Conservation (phyloP, 352 stramenopile genomes). For the Phytopythium litorale region DNA sequence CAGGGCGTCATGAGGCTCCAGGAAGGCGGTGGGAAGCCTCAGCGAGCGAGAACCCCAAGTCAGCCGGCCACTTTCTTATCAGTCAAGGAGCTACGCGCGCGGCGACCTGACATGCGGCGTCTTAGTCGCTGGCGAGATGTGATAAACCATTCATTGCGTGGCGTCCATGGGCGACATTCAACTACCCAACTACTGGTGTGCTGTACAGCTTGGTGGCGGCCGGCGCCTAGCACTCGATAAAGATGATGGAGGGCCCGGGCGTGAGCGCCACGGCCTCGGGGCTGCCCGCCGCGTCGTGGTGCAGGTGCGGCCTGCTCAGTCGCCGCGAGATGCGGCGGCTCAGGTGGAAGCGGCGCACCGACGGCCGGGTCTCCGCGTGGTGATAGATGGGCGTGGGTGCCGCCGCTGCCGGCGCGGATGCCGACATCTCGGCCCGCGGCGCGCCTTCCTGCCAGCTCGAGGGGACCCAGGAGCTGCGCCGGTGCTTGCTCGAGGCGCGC, state of each 20-base stretch:
- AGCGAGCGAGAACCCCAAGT: too few species aligned
- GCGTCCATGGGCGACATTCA: too few species aligned
- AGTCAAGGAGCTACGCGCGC: too few species aligned
- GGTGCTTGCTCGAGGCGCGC: background rate
- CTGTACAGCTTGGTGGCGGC: too few species aligned
- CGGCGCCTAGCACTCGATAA: constrained; percentile 21
- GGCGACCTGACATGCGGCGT: too few species aligned
- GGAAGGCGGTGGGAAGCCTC: too few species aligned
- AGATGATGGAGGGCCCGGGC: constrained; percentile 20
- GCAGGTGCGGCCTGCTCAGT: constrained; percentile 3
- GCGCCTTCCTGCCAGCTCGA: background rate
- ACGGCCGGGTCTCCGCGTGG: constrained; percentile 5
- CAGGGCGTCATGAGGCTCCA: too few species aligned
- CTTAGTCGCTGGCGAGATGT: too few species aligned
- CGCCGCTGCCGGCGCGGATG: background rate
- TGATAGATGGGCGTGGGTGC: background rate
- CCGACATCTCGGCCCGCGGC: background rate
- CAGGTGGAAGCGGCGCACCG: constrained; percentile 8
- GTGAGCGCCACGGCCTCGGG: background rate
- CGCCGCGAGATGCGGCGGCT: background rate
- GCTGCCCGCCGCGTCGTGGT: background rate
- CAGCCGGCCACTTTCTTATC: too few species aligned
- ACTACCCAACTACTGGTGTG: too few species aligned
- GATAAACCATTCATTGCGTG: too few species aligned
- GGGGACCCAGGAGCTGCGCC: constrained; percentile 2